These are phyloP conservation scores for Blastobotrys arbuscula DNA, from an alignment of 1,139 yeast species.

Conservation along the genomic window DNA sequence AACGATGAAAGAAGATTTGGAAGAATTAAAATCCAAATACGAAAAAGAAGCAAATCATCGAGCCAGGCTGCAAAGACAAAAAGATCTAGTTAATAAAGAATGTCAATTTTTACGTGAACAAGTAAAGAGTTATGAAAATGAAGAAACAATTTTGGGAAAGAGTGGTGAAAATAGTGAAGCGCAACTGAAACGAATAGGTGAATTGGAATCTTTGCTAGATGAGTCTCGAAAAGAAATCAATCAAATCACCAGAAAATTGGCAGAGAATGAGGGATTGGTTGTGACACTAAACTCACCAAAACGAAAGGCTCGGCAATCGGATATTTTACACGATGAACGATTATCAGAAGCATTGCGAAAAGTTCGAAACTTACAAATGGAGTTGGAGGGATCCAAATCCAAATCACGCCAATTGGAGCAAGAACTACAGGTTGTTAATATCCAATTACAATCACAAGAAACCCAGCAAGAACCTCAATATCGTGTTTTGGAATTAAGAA, in stretches of 20 bases:
- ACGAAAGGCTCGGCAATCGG: slow-evolving; percentile 16
- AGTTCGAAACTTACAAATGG: slow-evolving; percentile 29
- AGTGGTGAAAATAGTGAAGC: slow-evolving; percentile 13
- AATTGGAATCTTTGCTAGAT: slow-evolving; percentile 49
- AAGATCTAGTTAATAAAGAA: slow-evolving; percentile 53
- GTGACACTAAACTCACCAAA: slow-evolving; percentile 25
- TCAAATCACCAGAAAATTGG: slow-evolving; percentile 38
- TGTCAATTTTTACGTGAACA: slow-evolving; percentile 53
- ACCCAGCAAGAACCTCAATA: slow-evolving; percentile 34
- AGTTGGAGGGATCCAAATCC: slow-evolving; percentile 22
- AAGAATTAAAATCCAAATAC: slow-evolving; percentile 33
- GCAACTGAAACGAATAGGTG: slow-evolving; percentile 33
- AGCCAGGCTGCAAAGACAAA: slow-evolving; percentile 49
- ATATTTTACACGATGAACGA: slow-evolving; percentile 32
- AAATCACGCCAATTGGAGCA: slow-evolving; percentile 23
- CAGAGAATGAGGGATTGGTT: slow-evolving; percentile 30
- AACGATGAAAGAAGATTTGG: slow-evolving; percentile 36
- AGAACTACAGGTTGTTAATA: slow-evolving; percentile 29
- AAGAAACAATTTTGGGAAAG: slow-evolving; percentile 24
- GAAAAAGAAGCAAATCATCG: slow-evolving; percentile 35
- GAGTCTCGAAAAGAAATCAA: slow-evolving; percentile 53
- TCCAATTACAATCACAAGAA: slow-evolving; percentile 40
- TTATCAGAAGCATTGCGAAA: slow-evolving; percentile 33
- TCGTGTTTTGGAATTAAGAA: slow-evolving; percentile 57
- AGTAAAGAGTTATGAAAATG: slow-evolving; percentile 36